A percentile compares a stretch with the other conserved stretches of the same genome.
Evolutionary conservation across 2,329 filamentous ascomycete species (phyloP).

Genomic region (Talaromyces amestolkiae): DNA sequence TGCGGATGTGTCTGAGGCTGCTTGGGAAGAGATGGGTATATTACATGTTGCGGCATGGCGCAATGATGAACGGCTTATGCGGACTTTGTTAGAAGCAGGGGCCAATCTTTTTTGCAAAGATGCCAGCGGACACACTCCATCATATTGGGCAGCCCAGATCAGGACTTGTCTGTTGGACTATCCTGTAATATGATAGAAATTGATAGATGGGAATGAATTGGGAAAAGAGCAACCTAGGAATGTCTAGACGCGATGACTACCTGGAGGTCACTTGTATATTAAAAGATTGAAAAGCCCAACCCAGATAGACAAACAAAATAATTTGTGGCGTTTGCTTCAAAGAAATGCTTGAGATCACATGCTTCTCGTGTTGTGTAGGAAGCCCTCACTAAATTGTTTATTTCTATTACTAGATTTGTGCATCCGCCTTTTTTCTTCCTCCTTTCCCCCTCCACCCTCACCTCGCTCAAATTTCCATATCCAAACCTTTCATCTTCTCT

Average conservation of each 20-base stretch:
- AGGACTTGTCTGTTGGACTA: neutral
- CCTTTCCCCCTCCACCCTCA: neutral
- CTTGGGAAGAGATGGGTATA: neutral
- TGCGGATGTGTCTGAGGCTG: neutral
- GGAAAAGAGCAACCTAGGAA: neutral
- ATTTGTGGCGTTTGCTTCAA: neutral
- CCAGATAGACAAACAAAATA: neutral
- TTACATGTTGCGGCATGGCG: constrained; percentile 3
- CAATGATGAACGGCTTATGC: neutral
- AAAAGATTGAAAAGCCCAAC: neutral
- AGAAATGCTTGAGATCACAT: neutral
- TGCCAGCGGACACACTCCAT: neutral
- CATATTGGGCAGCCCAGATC: neutral
- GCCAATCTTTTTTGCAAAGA: neutral
- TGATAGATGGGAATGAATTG: neutral
- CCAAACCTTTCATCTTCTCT: neutral
- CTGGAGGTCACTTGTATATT: neutral
- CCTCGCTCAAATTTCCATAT: too few relatives aligned
- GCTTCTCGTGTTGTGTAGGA: neutral
- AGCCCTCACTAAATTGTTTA: neutral
- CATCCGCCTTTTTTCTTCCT: neutral
- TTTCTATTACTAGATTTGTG: neutral
- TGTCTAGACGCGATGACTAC: too few relatives aligned
- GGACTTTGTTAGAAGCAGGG: neutral
- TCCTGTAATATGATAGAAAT: neutral